A percentile compares a stretch with the other conserved stretches of the same genome.
phyloP scores from a whole-genome alignment of 2,329 filamentous ascomycete genomes.

The Pestalotiopsis fici region DNA sequence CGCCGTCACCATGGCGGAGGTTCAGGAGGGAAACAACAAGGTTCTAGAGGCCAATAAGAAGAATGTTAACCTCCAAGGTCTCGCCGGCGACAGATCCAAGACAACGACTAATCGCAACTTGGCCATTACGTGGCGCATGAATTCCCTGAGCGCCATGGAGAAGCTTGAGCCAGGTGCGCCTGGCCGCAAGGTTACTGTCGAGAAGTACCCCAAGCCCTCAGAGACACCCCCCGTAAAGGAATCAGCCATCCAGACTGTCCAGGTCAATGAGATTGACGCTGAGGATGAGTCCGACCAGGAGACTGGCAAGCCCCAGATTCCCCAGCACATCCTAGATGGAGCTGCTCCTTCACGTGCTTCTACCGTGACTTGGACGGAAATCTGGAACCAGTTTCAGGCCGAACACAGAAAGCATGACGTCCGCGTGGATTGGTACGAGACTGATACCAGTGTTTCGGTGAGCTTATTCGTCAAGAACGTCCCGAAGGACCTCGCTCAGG shows the following conservation, averaged over 20 bases:
- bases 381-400: constrained; percentile 20
- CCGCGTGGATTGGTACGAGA: constrained; percentile 43
- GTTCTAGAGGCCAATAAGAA: constrained; percentile 1
- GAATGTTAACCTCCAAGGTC: constrained; percentile 21
- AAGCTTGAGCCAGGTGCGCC: constrained; percentile 44
- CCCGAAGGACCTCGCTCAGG: constrained; percentile 38
- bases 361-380: constrained; percentile 16
- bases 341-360: background rate
- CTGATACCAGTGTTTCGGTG: constrained; percentile 33
- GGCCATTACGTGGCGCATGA: constrained; percentile 46
- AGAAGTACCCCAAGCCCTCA: constrained; percentile 30
- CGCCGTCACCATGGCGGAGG: constrained; percentile 36
- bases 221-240: constrained; percentile 22
- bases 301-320: background rate
- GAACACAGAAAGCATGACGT: constrained; percentile 30
- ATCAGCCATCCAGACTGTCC: constrained; percentile 11
- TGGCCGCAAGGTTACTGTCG: constrained; percentile 46
- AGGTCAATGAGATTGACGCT: background rate
- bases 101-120: constrained; percentile 31
- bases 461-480: constrained; percentile 43
- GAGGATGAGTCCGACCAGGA: constrained; percentile 5
- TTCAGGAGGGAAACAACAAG: constrained; percentile 21
- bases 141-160: constrained; percentile 47
- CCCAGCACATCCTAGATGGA: background rate
- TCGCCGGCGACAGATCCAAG: constrained; percentile 22